Base-by-base conservation (phyloP, 2,329 filamentous ascomycete genomes). In the Cercospora canescens region DNA sequence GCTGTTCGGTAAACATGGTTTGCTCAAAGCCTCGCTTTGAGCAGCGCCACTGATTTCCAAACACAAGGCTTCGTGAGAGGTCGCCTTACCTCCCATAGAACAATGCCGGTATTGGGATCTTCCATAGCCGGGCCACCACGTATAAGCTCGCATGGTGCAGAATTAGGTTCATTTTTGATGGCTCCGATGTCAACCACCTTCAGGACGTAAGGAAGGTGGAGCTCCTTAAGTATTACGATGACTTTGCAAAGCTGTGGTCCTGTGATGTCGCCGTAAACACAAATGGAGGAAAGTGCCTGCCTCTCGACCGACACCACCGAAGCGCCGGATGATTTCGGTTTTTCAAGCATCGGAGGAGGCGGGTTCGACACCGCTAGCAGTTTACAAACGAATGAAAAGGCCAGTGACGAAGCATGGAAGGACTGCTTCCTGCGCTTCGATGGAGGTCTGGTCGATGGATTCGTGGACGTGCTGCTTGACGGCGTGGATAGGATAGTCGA, bases 91-190 rank as follows among this genome's bases (percentile, higher is more conserved):
- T 85, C 83, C 79, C 81, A 85, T 34, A 83, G 75, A 0, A 78
- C 79, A 45, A 85, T 72, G 62, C 76, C 78, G 18, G 73, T 77
- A 57, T 81, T 83, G 63, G 80, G 80, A 69, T 84, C 82, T 59
- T 82, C 73, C 35, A 83, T 73, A 37, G 79, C 77, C 5, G 78
- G 80, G 2, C 80, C 50, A 8, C 81, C 76, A n/a, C 81, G 80
- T 60, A 82, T 83, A 48, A 78, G 76, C 66, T 80, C 82, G 68
- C 82, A 76, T 18, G 74, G 70, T 7, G 77, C 65, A 52, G 45
- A 67, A 35, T 78, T 81, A 0, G 61, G 55, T 2, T 72, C 66
- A 3, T 78, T 76, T 37, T 80, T 79, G 14, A 62, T 4, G 3
- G 48, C 34, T 18, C 21, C 34, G 2, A 64, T 9, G 26, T 64